Conservation (phyloP, 495 filamentous ascomycete species). For the Penicillium simplicissimum region DNA sequence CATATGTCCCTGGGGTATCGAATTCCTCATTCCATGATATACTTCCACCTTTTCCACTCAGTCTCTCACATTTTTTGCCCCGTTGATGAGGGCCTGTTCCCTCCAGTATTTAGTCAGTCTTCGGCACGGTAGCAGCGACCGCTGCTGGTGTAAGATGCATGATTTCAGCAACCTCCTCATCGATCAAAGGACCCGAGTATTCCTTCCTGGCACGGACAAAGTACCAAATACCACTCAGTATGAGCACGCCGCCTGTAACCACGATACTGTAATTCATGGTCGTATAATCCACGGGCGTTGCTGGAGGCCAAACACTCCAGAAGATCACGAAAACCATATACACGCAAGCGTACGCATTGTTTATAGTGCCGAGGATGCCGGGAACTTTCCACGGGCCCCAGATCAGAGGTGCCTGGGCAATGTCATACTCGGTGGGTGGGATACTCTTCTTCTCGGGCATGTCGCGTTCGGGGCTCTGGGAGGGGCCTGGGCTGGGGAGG, state of each 20-base stretch:
- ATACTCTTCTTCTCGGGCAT: constrained; percentile 3
- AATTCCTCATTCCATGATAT: constrained; percentile 1
- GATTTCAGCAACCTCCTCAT: constrained; percentile 38
- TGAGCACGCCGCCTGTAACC: constrained; percentile 34
- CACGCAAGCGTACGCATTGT: constrained; percentile 39
- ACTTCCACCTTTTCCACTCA: neutral
- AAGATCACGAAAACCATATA: constrained; percentile 43
- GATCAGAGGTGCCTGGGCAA: constrained; percentile 24
- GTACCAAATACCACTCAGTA: constrained; percentile 39
- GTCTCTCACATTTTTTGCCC: neutral
- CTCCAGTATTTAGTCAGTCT: neutral
- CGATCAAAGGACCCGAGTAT: constrained; percentile 41
- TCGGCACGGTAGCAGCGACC: constrained; percentile 1
- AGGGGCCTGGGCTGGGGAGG: constrained; percentile 5
- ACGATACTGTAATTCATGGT: constrained; percentile 50
- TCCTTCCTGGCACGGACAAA: constrained; percentile 34
- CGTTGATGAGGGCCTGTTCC: neutral
- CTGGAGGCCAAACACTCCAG: constrained; percentile 46
- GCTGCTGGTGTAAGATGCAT: constrained; percentile 26
- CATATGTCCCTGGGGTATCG: neutral
- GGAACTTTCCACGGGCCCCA: constrained; percentile 48
- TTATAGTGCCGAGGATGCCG: constrained; percentile 37
- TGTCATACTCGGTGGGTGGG: constrained; percentile 22
- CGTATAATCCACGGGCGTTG: constrained; percentile 36
- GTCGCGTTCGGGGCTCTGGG: constrained; percentile 23